Percentiles rank a stretch among this genome's conserved stretches.
Conservation (phyloP, 768 basidiomycete genomes). For the Rhizopogon salebrosus region DNA sequence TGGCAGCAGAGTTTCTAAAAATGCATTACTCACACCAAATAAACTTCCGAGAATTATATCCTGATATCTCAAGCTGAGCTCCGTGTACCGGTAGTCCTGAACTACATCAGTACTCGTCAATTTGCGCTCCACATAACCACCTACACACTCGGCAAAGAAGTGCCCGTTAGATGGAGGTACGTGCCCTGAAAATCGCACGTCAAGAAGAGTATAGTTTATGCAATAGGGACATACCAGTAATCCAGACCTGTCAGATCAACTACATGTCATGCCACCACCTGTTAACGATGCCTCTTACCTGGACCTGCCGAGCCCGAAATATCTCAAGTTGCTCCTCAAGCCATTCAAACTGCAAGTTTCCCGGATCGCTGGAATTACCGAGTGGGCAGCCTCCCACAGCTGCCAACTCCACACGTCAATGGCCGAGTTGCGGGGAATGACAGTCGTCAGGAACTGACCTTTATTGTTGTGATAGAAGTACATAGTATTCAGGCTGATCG, state of each 20-base stretch:
- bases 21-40: constrained; percentile 56
- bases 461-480: constrained; percentile 91
- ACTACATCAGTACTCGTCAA: not conserved
- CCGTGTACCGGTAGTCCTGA: constrained; percentile 62
- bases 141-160: constrained; percentile 83
- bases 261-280: not conserved
- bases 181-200: constrained; percentile 49
- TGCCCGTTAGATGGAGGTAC: constrained; percentile 78
- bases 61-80: constrained; percentile 77
- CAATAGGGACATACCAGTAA: constrained; percentile 33
- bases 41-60: constrained; percentile 86
- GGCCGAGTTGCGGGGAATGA: not conserved
- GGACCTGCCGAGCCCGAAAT: constrained; percentile 67
- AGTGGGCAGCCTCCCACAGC: constrained; percentile 74
- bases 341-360: constrained; percentile 87
- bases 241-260: constrained; percentile 35
- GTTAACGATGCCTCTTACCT: constrained; percentile 39
- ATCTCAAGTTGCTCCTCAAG: constrained; percentile 74
- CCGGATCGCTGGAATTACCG: constrained; percentile 68
- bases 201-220: constrained; percentile 21
- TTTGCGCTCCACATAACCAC: constrained; percentile 19
- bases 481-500: constrained; percentile 84
- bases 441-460: constrained; percentile 36
- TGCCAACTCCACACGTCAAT: constrained; percentile 24
- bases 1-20: constrained; percentile 13